Evolutionary conservation across 2,329 filamentous ascomycete genomes (phyloP).

Genomic region (Penicillium verrucosum): DNA sequence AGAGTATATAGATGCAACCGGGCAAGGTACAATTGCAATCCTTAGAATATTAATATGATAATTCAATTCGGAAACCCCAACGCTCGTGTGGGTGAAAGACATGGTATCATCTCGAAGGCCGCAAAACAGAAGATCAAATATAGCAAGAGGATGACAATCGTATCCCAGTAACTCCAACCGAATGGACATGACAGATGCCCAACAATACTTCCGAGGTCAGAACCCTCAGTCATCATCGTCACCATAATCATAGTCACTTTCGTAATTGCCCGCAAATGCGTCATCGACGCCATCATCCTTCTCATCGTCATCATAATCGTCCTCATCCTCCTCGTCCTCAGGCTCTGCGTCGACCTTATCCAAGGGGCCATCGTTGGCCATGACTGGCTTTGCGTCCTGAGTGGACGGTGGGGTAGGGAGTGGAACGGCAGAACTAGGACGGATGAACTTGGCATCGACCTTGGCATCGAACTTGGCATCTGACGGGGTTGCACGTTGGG

Average conservation of each 20-base stretch:
- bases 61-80: conserved; percentile 1
- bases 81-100: not conserved
- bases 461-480: conserved; percentile 19
- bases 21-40: not conserved
- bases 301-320: conserved; percentile 30
- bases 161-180: not conserved
- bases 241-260: conserved; percentile 23
- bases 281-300: conserved; percentile 34
- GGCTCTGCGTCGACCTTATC: not conserved
- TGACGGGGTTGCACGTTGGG: conserved; percentile 16
- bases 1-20: not conserved
- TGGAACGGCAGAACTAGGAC: conserved; percentile 7
- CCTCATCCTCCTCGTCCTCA: conserved; percentile 29
- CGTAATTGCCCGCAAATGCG: conserved; percentile 31
- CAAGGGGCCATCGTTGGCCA: not conserved
- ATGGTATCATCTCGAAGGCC: conserved; percentile 9
- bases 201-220: not conserved
- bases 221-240: conserved; percentile 17
- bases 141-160: not conserved
- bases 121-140: not conserved
- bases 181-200: not conserved
- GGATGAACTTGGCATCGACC: conserved; percentile 15
- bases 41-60: not conserved
- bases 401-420: conserved; percentile 1
- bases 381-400: not conserved